Evolutionary conservation across 1,284 basidiomycete genomes (phyloP).

Genomic region (Puccinia sorghi): DNA sequence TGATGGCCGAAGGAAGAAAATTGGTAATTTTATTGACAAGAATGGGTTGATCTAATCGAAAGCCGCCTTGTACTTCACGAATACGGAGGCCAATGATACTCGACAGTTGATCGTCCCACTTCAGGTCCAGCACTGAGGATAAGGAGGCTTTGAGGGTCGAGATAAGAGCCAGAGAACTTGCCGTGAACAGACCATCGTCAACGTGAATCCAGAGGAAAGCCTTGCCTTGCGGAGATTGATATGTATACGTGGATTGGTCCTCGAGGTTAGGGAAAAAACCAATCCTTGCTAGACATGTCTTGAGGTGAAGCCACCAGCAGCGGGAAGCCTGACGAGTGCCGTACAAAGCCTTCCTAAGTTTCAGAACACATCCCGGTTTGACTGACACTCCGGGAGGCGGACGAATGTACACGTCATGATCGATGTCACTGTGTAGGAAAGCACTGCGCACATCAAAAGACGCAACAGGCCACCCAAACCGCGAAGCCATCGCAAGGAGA

Average conservation of each 20-base stretch:
- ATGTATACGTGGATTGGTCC: constrained; percentile 14
- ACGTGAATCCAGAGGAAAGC: constrained; percentile 31
- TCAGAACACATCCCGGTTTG: not conserved
- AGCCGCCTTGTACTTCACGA: not conserved
- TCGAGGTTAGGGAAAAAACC: constrained; percentile 3
- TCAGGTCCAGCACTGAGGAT: not conserved
- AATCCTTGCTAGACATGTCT: not conserved
- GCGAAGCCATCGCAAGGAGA: not conserved
- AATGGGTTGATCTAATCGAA: not conserved
- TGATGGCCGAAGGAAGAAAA: not conserved
- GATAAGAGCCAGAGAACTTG: not conserved
- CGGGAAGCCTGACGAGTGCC: not conserved
- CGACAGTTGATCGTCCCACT: not conserved
- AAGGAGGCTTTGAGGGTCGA: not conserved
- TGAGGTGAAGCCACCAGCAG: constrained; percentile 35
- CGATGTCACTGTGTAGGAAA: not conserved
- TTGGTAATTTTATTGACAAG: not conserved
- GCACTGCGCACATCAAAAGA: not conserved
- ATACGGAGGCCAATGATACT: constrained; percentile 4
- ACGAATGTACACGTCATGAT: not conserved
- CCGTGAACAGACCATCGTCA: constrained; percentile 18
- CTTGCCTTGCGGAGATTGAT: not conserved
- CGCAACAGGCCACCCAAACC: not conserved
- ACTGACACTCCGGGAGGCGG: not conserved
- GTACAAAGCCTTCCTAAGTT: not conserved